Evolutionary conservation across 352 stramenopile species (phyloP).

Genomic region (Phytopythium boreale): DNA sequence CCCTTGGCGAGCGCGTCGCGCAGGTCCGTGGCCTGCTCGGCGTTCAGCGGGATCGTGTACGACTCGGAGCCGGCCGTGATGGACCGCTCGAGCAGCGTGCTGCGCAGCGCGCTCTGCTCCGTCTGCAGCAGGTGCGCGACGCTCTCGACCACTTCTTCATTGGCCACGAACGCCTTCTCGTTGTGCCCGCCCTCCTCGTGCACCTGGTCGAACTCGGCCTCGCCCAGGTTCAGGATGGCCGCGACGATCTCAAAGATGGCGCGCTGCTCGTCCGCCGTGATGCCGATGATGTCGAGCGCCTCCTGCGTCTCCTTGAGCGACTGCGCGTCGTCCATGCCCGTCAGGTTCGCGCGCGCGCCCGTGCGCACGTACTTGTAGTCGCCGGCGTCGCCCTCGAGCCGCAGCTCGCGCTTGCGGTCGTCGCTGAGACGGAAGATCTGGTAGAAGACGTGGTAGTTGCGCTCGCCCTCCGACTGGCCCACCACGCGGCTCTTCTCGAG

Average conservation of each 20-base stretch:
- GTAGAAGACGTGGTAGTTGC: constrained; percentile 99
- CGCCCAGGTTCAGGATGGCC: constrained; percentile 96
- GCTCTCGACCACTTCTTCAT: constrained; percentile 54
- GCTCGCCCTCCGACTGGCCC: constrained; percentile 85
- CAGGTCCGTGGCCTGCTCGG: constrained; percentile 87
- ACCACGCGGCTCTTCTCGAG: constrained; percentile 96
- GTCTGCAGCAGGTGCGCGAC: constrained; percentile 60
- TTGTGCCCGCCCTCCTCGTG: constrained; percentile 25
- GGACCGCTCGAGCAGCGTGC: constrained; percentile 85
- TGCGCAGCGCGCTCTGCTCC: constrained; percentile 66
- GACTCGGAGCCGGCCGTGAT: constrained; percentile 93
- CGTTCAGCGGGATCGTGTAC: constrained; percentile 90
- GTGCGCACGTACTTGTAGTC: constrained; percentile 81
- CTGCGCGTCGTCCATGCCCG: constrained; percentile 67
- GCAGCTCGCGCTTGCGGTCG: constrained; percentile 45
- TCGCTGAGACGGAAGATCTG: constrained; percentile 80
- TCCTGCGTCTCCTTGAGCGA: constrained; percentile 84
- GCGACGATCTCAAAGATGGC: constrained; percentile 94
- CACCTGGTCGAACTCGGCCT: constrained; percentile 89
- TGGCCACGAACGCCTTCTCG: constrained; percentile 59
- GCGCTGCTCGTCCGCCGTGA: constrained; percentile 87
- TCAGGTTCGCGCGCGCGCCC: constrained; percentile 46
- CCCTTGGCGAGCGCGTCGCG: constrained; percentile 95
- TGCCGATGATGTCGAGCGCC: constrained; percentile 88
- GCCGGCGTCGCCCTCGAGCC: constrained; percentile 48